Conservation (phyloP, 2,329 filamentous ascomycete genomes). For the Sporothrix sp. region DNA sequence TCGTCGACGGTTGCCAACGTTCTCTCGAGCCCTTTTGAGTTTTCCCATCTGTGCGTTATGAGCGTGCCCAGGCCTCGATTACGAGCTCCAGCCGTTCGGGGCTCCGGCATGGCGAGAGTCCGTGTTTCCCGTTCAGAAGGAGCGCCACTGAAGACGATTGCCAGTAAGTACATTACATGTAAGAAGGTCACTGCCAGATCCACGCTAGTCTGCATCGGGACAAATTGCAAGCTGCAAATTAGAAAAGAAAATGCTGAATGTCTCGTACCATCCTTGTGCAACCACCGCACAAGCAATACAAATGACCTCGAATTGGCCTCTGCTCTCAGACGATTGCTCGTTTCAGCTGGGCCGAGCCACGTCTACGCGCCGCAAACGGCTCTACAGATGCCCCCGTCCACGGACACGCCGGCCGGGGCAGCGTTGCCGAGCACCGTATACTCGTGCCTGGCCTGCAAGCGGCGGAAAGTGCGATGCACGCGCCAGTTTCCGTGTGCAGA, state of each 20-base stretch:
- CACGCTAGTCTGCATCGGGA: conserved; percentile 3
- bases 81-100: conserved; percentile 11
- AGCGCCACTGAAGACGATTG: background rate
- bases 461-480: conserved; percentile 41
- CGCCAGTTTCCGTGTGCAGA: conserved; percentile 34
- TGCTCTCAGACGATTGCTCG: no score
- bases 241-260: conserved; percentile 6
- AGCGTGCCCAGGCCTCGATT: no score
- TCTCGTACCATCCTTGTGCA: no score
- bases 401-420: no score
- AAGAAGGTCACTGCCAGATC: background rate
- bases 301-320: no score
- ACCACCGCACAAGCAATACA: no score
- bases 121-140: conserved; percentile 5
- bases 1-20: no score
- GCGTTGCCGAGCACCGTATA: no score
- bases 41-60: background rate
- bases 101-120: conserved; percentile 16
- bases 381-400: no score
- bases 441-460: conserved; percentile 43
- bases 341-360: no score
- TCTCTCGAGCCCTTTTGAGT: background rate
- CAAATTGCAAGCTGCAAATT: background rate
- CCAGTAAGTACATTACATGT: background rate
- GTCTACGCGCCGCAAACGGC: no score